phyloP scores from a whole-genome alignment of 768 basidiomycete genomes.

The Tremella mesenterica region DNA sequence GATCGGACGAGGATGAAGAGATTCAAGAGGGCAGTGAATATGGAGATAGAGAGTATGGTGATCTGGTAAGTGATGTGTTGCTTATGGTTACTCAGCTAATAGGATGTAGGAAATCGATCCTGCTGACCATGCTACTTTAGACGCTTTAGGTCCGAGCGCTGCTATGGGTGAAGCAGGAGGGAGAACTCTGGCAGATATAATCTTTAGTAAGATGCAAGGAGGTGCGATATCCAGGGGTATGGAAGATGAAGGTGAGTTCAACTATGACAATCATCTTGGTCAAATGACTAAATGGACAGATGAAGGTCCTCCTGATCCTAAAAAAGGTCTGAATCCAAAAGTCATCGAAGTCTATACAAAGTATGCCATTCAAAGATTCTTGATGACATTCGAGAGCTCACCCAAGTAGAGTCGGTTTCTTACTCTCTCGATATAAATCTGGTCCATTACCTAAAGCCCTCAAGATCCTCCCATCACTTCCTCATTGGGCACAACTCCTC shows the following conservation, averaged over 20 bases:
- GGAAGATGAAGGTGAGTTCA: constrained; percentile 37
- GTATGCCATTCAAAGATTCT: constrained; percentile 48
- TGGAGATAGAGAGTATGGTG: constrained; percentile 46
- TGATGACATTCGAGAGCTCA: neutral
- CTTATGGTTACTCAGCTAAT: neutral
- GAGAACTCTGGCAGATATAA: constrained; percentile 83
- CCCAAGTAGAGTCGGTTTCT: constrained; percentile 62
- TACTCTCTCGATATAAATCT: constrained; percentile 81
- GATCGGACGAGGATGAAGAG: constrained; percentile 28
- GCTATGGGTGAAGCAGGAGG: constrained; percentile 15
- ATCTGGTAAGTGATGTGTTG: constrained; percentile 44
- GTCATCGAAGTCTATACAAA: constrained; percentile 89
- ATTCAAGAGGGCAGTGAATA: constrained; percentile 34
- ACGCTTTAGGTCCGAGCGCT: constrained; percentile 44
- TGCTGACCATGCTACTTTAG: constrained; percentile 75
- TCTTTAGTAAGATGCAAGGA: constrained; percentile 81
- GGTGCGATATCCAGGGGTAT: constrained; percentile 50
- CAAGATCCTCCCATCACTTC: constrained; percentile 93
- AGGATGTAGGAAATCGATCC: constrained; percentile 74
- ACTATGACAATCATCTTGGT: neutral
- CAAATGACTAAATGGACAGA: constrained; percentile 18
- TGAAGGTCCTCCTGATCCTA: constrained; percentile 57
- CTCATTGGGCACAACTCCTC: constrained; percentile 90
- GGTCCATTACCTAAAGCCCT: constrained; percentile 92
- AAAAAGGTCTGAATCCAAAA: constrained; percentile 79